These are phyloP conservation scores for Melaleuca alternifolia DNA, from an alignment of 345 rosid species.

Conservation along the genomic window DNA sequence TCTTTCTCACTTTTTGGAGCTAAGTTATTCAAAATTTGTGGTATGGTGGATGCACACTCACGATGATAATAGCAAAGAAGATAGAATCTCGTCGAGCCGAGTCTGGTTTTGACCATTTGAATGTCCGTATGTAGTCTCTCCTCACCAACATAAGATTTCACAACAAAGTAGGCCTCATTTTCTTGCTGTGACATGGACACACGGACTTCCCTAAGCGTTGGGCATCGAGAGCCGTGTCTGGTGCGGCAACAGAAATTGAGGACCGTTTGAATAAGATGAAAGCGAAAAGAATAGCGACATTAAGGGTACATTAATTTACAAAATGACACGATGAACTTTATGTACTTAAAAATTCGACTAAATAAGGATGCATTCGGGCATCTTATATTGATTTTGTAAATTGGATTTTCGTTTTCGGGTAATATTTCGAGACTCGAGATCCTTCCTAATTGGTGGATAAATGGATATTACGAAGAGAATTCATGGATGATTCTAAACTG, in stretches of 20 bases:
- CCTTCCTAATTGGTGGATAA: too few relatives aligned
- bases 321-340: background rate
- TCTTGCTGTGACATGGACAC: background rate
- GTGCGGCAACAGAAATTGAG: background rate
- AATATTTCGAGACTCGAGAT: background rate
- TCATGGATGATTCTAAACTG: too few relatives aligned
- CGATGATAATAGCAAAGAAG: background rate
- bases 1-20: background rate
- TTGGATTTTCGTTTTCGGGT: background rate
- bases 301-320: background rate
- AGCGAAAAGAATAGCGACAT: background rate
- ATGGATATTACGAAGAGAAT: too few relatives aligned
- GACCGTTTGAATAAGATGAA: background rate
- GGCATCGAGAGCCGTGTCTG: background rate
- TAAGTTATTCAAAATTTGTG: background rate
- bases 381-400: background rate
- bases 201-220: background rate
- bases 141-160: background rate
- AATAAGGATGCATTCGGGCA: background rate
- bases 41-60: background rate
- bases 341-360: background rate
- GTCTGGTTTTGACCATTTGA: background rate
- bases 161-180: background rate
- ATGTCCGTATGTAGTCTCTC: background rate
- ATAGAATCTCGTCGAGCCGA: background rate